Conservation (phyloP, 164 flowering plant genomes). For the Dillenia suffruticosa region DNA sequence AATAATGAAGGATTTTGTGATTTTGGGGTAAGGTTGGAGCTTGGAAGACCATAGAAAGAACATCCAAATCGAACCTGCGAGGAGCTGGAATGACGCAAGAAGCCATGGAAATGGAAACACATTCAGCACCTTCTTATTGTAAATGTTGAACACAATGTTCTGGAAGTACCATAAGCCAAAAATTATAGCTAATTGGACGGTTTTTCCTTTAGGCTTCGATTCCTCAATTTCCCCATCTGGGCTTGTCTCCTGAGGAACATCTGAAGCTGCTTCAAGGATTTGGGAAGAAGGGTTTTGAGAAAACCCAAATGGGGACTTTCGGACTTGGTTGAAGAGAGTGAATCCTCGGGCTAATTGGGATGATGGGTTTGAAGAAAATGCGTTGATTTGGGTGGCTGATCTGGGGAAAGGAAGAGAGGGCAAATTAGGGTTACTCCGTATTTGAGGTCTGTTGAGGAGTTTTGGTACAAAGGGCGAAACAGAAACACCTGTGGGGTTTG, state of each 20-base stretch:
- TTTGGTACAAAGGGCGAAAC: constrained; percentile 22
- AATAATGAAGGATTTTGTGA: constrained; percentile 58
- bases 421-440: background rate
- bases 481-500: constrained; percentile 13
- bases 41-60: constrained; percentile 63
- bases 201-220: constrained; percentile 28
- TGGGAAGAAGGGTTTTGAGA: constrained; percentile 18
- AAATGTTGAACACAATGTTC: constrained; percentile 86
- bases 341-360: too few relatives aligned
- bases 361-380: too few relatives aligned
- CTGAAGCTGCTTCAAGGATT: constrained; percentile 34
- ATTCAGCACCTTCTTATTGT: constrained; percentile 79
- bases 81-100: constrained; percentile 75
- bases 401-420: constrained; percentile 18
- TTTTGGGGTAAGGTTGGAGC: constrained; percentile 70
- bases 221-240: constrained; percentile 25
- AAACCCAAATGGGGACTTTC: constrained; percentile 14
- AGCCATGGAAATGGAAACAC: constrained; percentile 88
- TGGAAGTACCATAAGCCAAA: constrained; percentile 91
- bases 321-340: constrained; percentile 8
- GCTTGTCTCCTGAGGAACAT: constrained; percentile 22
- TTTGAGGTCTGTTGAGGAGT: constrained; percentile 11
- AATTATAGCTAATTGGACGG: constrained; percentile 51
- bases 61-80: constrained; percentile 87
- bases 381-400: constrained; percentile 12